Conservation (phyloP, 75 land plant species). For the Chamaecyparis obtusa region DNA sequence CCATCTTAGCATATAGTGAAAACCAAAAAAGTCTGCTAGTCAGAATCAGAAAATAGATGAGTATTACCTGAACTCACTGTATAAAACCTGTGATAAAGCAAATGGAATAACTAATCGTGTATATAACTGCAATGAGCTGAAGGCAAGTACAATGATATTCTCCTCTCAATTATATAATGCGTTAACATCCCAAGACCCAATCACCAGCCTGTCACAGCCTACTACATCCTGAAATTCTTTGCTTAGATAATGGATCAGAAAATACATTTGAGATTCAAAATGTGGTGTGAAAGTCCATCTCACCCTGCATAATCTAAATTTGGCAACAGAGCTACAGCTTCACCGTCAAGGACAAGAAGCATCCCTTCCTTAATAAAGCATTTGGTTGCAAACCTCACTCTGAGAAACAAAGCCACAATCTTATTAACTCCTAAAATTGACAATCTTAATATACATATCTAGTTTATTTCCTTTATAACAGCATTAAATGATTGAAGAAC, state of each 20-base stretch:
- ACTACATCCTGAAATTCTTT: background rate
- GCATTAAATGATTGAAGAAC: background rate
- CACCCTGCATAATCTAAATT: slow-evolving; percentile 3
- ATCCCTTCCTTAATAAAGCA: slow-evolving; percentile 53
- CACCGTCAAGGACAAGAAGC: slow-evolving; percentile 53
- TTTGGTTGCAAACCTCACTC: slow-evolving; percentile 69
- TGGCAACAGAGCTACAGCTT: slow-evolving; percentile 68
- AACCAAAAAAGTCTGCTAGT: background rate
- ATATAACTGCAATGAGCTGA: background rate
- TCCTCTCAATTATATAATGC: background rate
- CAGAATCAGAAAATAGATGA: background rate
- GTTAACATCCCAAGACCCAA: background rate
- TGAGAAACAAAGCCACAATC: slow-evolving; percentile 13
- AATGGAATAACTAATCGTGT: background rate
- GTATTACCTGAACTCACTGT: background rate
- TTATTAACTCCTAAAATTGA: background rate
- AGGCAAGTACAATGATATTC: background rate
- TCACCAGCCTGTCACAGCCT: background rate
- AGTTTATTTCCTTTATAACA: background rate
- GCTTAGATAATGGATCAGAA: background rate
- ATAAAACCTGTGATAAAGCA: background rate
- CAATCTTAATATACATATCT: background rate
- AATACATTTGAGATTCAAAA: background rate
- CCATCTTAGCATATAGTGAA: background rate
- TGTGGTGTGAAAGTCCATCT: slow-evolving; percentile 3